Evolutionary conservation across 1,284 basidiomycete species (phyloP).

Genomic region (Anthracocystis panici-leucophaei): DNA sequence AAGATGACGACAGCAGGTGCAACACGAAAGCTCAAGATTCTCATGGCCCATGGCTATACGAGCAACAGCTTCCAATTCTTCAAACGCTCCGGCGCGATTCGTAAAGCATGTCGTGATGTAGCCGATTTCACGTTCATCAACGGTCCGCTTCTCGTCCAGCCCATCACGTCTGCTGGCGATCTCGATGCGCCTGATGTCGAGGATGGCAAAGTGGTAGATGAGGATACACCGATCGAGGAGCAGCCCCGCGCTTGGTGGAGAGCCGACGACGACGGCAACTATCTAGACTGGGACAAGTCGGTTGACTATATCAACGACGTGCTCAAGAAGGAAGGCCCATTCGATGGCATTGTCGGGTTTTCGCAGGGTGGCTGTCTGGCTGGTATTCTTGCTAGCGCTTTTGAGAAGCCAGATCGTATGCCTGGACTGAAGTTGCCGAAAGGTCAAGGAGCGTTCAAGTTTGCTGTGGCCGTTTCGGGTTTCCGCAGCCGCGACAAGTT

Average conservation of each 20-base stretch:
- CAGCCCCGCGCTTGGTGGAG: slow-evolving; percentile 68
- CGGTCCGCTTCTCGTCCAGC: slow-evolving; percentile 63
- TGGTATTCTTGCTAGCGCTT: slow-evolving; percentile 58
- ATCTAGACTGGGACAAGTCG: slow-evolving; percentile 58
- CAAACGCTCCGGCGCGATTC: slow-evolving; percentile 59
- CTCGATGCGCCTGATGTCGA: slow-evolving; percentile 57
- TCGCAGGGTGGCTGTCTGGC: slow-evolving; percentile 64
- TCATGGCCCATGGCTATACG: slow-evolving; percentile 68
- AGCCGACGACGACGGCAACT: slow-evolving; percentile 56
- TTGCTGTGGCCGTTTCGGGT: slow-evolving; percentile 64
- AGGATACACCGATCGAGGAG: slow-evolving; percentile 63
- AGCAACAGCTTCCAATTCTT: slow-evolving; percentile 62
- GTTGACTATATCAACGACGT: slow-evolving; percentile 57
- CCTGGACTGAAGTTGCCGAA: slow-evolving; percentile 49
- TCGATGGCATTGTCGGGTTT: slow-evolving; percentile 67
- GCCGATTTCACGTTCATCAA: slow-evolving; percentile 66
- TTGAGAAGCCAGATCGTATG: slow-evolving; percentile 58
- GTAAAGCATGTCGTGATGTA: slow-evolving; percentile 63
- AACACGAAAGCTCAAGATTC: slow-evolving; percentile 55
- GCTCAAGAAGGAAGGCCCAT: slow-evolving; percentile 58
- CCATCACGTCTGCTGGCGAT: slow-evolving; percentile 55
- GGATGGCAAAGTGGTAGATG: slow-evolving; percentile 52
- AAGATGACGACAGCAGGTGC: slow-evolving; percentile 31
- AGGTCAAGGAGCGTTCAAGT: slow-evolving; percentile 54
- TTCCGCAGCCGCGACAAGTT: slow-evolving; percentile 57